phyloP scores from a whole-genome alignment of 2,329 filamentous ascomycete species.

The Colletotrichum tamarilloi region DNA sequence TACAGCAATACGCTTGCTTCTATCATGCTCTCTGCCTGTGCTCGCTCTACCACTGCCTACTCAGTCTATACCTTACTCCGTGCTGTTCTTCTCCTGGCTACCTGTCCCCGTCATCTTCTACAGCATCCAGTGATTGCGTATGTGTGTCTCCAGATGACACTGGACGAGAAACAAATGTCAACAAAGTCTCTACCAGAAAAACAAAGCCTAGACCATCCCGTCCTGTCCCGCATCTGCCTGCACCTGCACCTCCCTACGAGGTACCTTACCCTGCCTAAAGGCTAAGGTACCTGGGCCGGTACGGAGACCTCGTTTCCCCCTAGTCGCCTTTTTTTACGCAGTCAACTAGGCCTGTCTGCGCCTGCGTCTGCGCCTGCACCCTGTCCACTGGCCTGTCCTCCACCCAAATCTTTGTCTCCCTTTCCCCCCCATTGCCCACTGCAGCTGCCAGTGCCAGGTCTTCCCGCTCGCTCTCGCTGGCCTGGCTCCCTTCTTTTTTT shows the following conservation, averaged over 20 bases:
- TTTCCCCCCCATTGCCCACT: not conserved
- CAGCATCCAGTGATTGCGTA: not conserved
- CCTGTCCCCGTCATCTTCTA: not conserved
- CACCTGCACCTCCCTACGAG: not conserved
- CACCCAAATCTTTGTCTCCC: conserved; percentile 31
- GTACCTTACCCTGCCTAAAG: conserved; percentile 5
- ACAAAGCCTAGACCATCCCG: conserved; percentile 15
- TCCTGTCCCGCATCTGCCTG: not conserved
- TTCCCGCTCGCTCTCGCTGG: conserved; percentile 16
- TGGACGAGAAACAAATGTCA: not conserved
- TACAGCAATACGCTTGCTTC: not conserved
- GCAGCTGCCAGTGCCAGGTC: conserved; percentile 19
- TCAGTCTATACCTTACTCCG: not conserved
- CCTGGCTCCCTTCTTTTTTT: conserved; percentile 9
- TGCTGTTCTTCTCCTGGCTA: not conserved
- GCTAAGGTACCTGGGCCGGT: not conserved
- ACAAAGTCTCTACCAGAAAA: not conserved
- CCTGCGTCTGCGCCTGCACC: conserved; percentile 26
- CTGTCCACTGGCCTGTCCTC: conserved; percentile 22
- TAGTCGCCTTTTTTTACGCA: conserved; percentile 5
- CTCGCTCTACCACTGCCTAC: not conserved
- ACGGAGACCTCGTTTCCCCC: not conserved
- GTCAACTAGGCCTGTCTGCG: conserved; percentile 19
- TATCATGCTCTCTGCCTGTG: not conserved
- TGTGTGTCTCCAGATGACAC: not conserved